A percentile compares a stretch with the other conserved stretches of the same genome.
Conservation (phyloP, 179 eudicot species). For the Spergularia azorica region DNA sequence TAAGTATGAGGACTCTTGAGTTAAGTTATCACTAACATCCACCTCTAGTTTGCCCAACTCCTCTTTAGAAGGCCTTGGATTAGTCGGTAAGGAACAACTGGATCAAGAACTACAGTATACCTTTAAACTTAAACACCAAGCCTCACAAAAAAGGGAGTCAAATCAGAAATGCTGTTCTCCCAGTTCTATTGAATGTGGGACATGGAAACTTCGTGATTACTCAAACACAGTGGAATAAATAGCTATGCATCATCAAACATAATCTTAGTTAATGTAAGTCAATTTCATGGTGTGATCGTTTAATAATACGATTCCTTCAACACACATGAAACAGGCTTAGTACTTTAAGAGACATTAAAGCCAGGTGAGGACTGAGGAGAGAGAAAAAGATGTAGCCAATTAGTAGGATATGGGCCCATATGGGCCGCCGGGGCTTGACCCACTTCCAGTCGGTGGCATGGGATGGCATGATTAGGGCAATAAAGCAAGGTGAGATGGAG, state of each 20-base stretch:
- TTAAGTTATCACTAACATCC: background rate
- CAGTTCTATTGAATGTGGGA: constrained; percentile 19
- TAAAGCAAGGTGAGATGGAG: background rate
- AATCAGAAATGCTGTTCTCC: background rate
- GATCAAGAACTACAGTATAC: background rate
- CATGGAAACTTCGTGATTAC: constrained; percentile 18
- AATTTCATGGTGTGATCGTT: constrained; percentile 1
- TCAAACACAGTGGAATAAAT: background rate
- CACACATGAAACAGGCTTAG: constrained; percentile 21
- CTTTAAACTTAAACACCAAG: background rate
- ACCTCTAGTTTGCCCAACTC: background rate
- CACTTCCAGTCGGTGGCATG: constrained; percentile 24
- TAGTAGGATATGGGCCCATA: background rate
- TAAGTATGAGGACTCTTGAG: no score
- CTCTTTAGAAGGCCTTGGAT: background rate
- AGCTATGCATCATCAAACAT: constrained; percentile 4
- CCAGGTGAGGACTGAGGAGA: constrained; percentile 1
- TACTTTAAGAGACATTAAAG: constrained; percentile 18
- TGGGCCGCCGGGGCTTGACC: constrained; percentile 5
- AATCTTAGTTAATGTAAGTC: background rate
- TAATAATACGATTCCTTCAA: background rate
- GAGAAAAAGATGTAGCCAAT: background rate
- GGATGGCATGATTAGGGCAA: constrained; percentile 13
- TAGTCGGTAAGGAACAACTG: constrained; percentile 8
- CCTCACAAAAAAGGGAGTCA: background rate